A percentile compares a stretch with the other conserved stretches of the same genome.
These are phyloP conservation scores for Mycena filopes DNA, from an alignment of 768 basidiomycete species.

Conservation along the genomic window DNA sequence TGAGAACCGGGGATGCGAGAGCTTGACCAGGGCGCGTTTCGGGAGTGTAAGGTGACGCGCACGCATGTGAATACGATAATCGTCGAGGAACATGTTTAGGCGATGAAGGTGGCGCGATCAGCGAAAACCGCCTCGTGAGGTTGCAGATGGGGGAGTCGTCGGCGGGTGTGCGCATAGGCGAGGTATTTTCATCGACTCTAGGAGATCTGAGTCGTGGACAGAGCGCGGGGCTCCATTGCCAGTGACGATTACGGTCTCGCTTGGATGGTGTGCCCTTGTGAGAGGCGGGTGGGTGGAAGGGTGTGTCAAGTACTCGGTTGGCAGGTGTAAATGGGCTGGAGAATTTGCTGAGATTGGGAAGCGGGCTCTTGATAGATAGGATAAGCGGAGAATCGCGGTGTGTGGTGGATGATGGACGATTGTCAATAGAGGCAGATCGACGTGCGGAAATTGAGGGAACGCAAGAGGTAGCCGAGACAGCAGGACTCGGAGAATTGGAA, in stretches of 20 bases:
- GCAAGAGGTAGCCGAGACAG: neutral
- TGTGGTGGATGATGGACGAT: neutral
- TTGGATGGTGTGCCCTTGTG: slow-evolving; percentile 24
- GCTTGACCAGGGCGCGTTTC: slow-evolving; percentile 14
- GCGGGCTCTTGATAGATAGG: slow-evolving; percentile 11
- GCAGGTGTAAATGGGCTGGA: slow-evolving; percentile 29
- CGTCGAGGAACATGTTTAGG: slow-evolving; percentile 22
- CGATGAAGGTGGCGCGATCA: slow-evolving; percentile 12
- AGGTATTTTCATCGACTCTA: slow-evolving; percentile 22
- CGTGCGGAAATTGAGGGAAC: slow-evolving; percentile 13
- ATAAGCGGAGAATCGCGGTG: slow-evolving; percentile 1
- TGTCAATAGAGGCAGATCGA: slow-evolving; percentile 8
- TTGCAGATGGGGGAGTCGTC: slow-evolving; percentile 27
- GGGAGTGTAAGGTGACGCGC: slow-evolving; percentile 25
- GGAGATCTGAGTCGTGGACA: slow-evolving; percentile 4
- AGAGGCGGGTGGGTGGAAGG: slow-evolving; percentile 23
- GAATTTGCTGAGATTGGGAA: slow-evolving; percentile 29
- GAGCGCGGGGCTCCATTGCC: slow-evolving; percentile 22
- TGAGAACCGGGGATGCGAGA: slow-evolving; percentile 33
- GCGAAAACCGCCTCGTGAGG: slow-evolving; percentile 28
- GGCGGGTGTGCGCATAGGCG: slow-evolving; percentile 16
- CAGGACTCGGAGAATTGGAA: neutral
- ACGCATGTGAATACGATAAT: slow-evolving; percentile 30
- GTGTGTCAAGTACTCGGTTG: slow-evolving; percentile 29
- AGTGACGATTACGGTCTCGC: slow-evolving; percentile 17